A percentile compares a stretch with the other conserved stretches of the same genome.
Conservation (phyloP, 177 flowering plant genomes). For the Tripterygium wilfordii region DNA sequence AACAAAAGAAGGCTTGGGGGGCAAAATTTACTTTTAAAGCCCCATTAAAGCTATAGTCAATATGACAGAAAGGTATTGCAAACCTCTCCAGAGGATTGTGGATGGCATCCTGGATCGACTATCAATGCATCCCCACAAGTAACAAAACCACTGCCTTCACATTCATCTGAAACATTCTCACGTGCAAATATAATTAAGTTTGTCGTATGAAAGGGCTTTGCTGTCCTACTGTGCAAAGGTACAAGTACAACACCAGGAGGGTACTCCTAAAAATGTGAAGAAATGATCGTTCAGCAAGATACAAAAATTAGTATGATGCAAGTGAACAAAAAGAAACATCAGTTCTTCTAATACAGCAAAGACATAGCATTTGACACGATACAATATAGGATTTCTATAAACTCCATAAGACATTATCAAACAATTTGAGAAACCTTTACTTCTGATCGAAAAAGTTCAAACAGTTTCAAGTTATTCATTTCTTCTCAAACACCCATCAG, state of each 20-base stretch:
- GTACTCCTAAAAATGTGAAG: constrained; percentile 62
- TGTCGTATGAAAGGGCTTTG: constrained; percentile 78
- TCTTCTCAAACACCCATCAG: no score
- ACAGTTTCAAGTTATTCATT: no score
- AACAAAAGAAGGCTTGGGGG: not conserved
- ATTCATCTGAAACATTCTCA: constrained; percentile 17
- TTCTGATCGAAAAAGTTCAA: no score
- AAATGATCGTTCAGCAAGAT: not conserved
- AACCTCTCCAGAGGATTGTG: constrained; percentile 61
- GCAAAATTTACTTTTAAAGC: not conserved
- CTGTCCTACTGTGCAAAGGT: constrained; percentile 85
- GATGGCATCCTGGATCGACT: constrained; percentile 90
- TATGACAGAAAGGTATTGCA: no score
- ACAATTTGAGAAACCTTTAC: no score
- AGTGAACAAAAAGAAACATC: constrained; percentile 6
- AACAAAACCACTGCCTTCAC: constrained; percentile 20
- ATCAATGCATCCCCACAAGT: constrained; percentile 78
- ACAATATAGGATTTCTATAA: no score
- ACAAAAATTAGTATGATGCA: not conserved
- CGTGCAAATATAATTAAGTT: constrained; percentile 79
- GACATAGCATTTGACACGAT: no score
- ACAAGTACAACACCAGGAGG: constrained; percentile 78
- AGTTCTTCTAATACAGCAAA: not conserved
- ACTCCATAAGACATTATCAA: no score
- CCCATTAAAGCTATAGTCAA: no score